These are phyloP conservation scores for Mucor mucedo DNA, from an alignment of 371 early-diverging fungal species.

Conservation along the genomic window DNA sequence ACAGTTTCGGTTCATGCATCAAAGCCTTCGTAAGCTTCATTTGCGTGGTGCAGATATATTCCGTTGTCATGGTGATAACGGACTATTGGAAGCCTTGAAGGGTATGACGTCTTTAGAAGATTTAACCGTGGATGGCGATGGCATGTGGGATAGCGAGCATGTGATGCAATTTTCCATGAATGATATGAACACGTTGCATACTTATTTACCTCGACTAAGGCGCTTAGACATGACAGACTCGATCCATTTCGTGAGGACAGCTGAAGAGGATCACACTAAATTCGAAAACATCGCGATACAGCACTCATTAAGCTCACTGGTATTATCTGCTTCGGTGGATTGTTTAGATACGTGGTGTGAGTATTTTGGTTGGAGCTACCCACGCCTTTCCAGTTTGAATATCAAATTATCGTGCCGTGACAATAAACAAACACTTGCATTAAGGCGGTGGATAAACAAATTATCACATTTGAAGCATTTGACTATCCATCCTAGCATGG, in stretches of 20 bases:
- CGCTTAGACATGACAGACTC: not conserved
- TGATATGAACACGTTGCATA: conserved; percentile 7
- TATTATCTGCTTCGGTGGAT: not conserved
- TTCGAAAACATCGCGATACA: too few species aligned
- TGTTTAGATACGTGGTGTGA: conserved; percentile 3
- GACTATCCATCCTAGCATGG: conserved; percentile 10
- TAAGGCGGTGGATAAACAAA: conserved; percentile 1
- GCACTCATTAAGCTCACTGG: not conserved
- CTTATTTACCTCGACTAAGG: conserved; percentile 1
- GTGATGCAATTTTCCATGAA: conserved; percentile 9
- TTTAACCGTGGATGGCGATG: conserved; percentile 2
- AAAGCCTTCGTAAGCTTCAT: conserved; percentile 3
- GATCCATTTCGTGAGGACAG: not conserved
- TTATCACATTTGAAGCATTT: conserved; percentile 1
- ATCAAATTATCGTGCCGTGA: not conserved
- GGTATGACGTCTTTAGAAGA: not conserved
- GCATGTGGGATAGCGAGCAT: conserved; percentile 6
- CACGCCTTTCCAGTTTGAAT: not conserved
- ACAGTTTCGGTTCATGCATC: conserved; percentile 11
- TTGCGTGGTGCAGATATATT: conserved; percentile 16
- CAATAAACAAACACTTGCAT: not conserved
- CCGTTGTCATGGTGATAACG: not conserved
- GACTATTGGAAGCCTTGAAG: conserved; percentile 1
- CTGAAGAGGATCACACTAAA: too few species aligned
- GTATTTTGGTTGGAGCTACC: conserved; percentile 8